Evolutionary conservation across 371 early-diverging fungal species (phyloP).

Genomic region (Blakeslea trispora): DNA sequence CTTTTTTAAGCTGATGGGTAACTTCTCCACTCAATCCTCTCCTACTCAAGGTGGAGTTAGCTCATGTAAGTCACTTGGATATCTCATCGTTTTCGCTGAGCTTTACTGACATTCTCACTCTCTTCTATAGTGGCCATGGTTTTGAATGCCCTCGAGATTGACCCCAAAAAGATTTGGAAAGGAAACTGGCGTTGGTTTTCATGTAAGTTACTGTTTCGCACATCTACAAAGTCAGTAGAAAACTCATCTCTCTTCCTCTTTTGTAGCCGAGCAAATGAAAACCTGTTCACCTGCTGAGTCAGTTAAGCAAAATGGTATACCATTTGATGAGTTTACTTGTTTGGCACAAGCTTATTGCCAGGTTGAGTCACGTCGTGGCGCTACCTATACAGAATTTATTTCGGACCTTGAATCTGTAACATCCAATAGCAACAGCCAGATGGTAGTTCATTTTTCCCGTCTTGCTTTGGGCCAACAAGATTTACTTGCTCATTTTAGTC

Average conservation of each 20-base stretch:
- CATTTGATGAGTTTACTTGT: constrained; percentile 85
- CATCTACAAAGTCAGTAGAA: too few species aligned
- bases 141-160: constrained; percentile 90
- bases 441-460: constrained; percentile 85
- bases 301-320: constrained; percentile 77
- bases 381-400: constrained; percentile 70
- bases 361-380: constrained; percentile 67
- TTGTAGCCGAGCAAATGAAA: constrained; percentile 77
- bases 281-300: constrained; percentile 75
- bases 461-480: constrained; percentile 76
- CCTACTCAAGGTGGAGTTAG: constrained; percentile 57
- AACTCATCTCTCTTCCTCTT: too few species aligned
- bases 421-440: constrained; percentile 67
- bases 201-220: constrained; percentile 26
- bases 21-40: constrained; percentile 86
- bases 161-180: constrained; percentile 87
- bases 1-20: constrained; percentile 83
- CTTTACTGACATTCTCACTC: background rate
- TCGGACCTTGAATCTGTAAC: constrained; percentile 68
- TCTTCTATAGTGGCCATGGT: constrained; percentile 77
- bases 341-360: constrained; percentile 81
- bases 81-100: background rate
- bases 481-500: constrained; percentile 55
- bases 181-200: constrained; percentile 89
- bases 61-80: constrained; percentile 53